A percentile compares a stretch with the other conserved stretches of the same genome.
Conservation (phyloP, 2,329 filamentous ascomycete genomes). For the Septoria linicola region DNA sequence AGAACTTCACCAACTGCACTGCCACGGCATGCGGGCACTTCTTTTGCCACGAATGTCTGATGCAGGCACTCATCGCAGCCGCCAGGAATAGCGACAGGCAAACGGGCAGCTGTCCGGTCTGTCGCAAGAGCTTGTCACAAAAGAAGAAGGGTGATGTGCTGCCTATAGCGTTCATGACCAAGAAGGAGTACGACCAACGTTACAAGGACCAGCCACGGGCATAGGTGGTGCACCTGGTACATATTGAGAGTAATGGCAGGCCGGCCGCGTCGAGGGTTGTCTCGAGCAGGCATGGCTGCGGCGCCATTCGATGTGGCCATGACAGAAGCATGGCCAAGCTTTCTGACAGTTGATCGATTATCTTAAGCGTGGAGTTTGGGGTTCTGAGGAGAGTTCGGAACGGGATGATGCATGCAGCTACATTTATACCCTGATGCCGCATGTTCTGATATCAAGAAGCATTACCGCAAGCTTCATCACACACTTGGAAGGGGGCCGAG, state of each 20-base stretch:
- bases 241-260: too few relatives aligned
- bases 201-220: slow-evolving; percentile 9
- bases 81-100: slow-evolving; percentile 51
- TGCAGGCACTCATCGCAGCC: slow-evolving; percentile 58
- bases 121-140: slow-evolving; percentile 25
- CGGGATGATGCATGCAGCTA: slow-evolving; percentile 12
- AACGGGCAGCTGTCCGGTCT: slow-evolving; percentile 49
- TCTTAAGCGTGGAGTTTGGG: slow-evolving; percentile 15
- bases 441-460: slow-evolving; percentile 1
- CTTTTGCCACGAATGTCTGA: slow-evolving; percentile 64
- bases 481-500: neutral
- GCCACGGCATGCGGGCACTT: slow-evolving; percentile 62
- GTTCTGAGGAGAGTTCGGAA: slow-evolving; percentile 8
- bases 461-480: neutral
- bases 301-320: too few relatives aligned
- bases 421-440: neutral
- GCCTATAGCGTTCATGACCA: slow-evolving; percentile 29
- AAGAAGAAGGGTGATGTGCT: slow-evolving; percentile 27
- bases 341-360: slow-evolving; percentile 17
- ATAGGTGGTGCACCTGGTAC: too few relatives aligned
- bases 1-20: slow-evolving; percentile 59
- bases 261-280: neutral
- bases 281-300: too few relatives aligned
- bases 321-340: neutral
- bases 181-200: slow-evolving; percentile 23